phyloP scores from a whole-genome alignment of 73 alveolate genomes.

The Uronychia setigera region DNA sequence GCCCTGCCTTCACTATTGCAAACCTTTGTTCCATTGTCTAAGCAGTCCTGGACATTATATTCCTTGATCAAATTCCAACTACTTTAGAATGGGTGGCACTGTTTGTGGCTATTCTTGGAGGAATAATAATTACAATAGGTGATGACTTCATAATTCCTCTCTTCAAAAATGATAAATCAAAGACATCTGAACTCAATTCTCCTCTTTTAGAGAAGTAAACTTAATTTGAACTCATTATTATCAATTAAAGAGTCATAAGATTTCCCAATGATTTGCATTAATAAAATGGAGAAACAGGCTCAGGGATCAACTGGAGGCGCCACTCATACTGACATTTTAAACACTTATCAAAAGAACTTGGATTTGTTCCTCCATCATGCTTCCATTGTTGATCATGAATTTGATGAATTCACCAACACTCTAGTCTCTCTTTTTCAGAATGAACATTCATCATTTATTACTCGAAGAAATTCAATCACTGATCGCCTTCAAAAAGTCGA shows the following conservation, averaged over 20 bases:
- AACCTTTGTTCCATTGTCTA: slow-evolving; percentile 7
- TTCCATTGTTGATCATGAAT: not conserved
- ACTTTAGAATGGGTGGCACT: not conserved
- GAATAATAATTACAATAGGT: not conserved
- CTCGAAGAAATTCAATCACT: not conserved
- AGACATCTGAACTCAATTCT: not conserved
- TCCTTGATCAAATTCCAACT: not conserved
- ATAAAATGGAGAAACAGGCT: not conserved
- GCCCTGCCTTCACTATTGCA: slow-evolving; percentile 37
- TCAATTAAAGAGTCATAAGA: too few species aligned
- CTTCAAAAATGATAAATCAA: not conserved
- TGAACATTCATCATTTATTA: not conserved
- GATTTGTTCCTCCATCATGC: not conserved
- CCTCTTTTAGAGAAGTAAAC: not conserved
- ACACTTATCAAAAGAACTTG: not conserved
- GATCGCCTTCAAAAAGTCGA: not conserved
- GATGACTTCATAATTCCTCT: not conserved
- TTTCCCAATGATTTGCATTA: too few species aligned
- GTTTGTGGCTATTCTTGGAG: not conserved
- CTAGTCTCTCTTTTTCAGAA: not conserved
- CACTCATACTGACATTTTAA: not conserved
- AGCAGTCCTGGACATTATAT: not conserved
- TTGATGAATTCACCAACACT: not conserved
- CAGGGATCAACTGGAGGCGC: not conserved
- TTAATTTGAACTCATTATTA: too few species aligned